Evolutionary conservation across 2,329 filamentous ascomycete genomes (phyloP).

Genomic region (Aspergillus viridinutans): DNA sequence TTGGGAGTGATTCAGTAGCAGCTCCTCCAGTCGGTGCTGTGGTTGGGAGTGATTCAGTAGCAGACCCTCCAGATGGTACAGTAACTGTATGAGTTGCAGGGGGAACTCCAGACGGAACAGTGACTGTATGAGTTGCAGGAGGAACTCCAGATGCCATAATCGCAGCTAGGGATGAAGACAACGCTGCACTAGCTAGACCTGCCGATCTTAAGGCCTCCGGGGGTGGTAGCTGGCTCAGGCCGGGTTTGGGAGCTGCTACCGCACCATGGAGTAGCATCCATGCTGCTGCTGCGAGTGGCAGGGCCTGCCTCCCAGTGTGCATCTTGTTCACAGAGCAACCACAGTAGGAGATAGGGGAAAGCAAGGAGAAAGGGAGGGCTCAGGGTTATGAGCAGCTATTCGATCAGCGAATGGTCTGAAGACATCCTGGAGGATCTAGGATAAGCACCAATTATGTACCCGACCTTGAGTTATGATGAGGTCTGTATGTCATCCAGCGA

Average conservation of each 20-base stretch:
- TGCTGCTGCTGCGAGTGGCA: slow-evolving; percentile 14
- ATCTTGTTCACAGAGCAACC: slow-evolving; percentile 8
- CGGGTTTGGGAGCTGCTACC: slow-evolving; percentile 1
- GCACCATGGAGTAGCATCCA: slow-evolving; percentile 14
- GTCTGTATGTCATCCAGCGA: slow-evolving; percentile 4
- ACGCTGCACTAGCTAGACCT: background rate
- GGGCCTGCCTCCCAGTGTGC: slow-evolving; percentile 13
- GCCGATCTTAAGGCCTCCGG: background rate
- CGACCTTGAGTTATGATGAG: slow-evolving; percentile 1
- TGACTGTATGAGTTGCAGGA: background rate
- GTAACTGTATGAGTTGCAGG: background rate
- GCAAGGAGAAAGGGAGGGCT: background rate
- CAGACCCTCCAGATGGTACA: background rate
- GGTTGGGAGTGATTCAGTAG: background rate
- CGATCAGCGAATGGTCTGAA: background rate
- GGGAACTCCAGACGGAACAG: background rate
- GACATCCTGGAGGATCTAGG: background rate
- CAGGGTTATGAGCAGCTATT: background rate
- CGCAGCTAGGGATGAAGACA: background rate
- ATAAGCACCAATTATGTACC: slow-evolving; percentile 1
- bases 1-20: background rate
- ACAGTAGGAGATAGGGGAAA: background rate
- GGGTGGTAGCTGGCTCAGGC: no score
- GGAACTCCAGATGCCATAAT: background rate
- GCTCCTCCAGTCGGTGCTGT: background rate